Conservation (phyloP, 2,329 filamentous ascomycete species). For the Pyrenophora tritici-repentis region DNA sequence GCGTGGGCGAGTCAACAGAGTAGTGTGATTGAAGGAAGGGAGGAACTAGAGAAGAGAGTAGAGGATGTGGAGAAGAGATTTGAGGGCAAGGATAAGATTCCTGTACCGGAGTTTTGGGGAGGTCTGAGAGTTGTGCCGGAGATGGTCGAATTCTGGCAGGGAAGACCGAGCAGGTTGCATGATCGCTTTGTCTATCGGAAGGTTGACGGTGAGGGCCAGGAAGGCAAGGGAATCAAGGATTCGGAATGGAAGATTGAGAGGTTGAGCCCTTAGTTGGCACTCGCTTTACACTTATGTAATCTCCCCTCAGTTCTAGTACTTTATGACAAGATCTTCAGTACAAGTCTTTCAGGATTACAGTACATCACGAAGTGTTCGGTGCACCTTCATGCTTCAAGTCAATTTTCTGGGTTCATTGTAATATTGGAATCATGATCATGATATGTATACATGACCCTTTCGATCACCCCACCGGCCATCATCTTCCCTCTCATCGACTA, state of each 20-base stretch:
- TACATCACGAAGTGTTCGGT: no score
- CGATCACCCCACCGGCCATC: no score
- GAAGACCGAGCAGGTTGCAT: slow-evolving; percentile 84
- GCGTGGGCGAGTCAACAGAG: slow-evolving; percentile 95
- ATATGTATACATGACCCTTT: no score
- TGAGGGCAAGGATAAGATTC: slow-evolving; percentile 75
- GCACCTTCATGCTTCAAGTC: no score
- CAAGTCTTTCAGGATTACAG: no score
- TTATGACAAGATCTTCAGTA: no score
- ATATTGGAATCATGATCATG: no score
- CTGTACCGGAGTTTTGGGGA: slow-evolving; percentile 93
- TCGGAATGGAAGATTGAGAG: slow-evolving; percentile 69
- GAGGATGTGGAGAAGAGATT: slow-evolving; percentile 77
- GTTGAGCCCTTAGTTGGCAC: slow-evolving; percentile 65
- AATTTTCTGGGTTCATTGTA: no score
- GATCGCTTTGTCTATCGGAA: slow-evolving; percentile 88
- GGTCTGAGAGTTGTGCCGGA: slow-evolving; percentile 84
- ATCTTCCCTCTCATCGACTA: no score
- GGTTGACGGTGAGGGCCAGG: slow-evolving; percentile 46
- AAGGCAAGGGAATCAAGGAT: slow-evolving; percentile 14
- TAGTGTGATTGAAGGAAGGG: slow-evolving; percentile 70
- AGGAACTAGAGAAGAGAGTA: slow-evolving; percentile 77
- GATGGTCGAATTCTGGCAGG: slow-evolving; percentile 95
- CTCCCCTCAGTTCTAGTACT: no score
- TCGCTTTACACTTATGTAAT: no score